Conservation (phyloP, 1,139 yeast genomes). For the Arxiozyma bovina region DNA sequence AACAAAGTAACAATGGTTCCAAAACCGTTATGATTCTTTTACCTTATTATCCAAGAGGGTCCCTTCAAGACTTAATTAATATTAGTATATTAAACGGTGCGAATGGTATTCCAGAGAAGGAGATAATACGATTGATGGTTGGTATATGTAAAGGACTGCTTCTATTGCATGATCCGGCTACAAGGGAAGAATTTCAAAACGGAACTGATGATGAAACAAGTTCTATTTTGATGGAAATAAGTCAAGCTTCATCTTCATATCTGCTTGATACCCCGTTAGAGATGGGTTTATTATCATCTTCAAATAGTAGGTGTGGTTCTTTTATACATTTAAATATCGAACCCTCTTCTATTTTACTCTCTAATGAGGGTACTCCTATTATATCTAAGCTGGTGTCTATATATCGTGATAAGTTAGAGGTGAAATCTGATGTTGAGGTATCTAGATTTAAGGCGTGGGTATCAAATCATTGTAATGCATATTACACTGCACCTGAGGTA, state of each 20-base stretch:
- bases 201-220: slow-evolving; percentile 18
- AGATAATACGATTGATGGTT: slow-evolving; percentile 50
- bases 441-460: slow-evolving; percentile 71
- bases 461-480: slow-evolving; percentile 77
- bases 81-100: slow-evolving; percentile 48
- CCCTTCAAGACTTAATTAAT: slow-evolving; percentile 72
- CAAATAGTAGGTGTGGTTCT: slow-evolving; percentile 34
- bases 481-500: slow-evolving; percentile 86
- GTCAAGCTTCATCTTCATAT: slow-evolving; percentile 20
- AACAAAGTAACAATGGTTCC: slow-evolving; percentile 70
- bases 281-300: slow-evolving; percentile 4
- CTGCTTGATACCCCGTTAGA: slow-evolving; percentile 24
- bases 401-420: slow-evolving; percentile 47
- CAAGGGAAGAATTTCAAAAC: slow-evolving; percentile 22
- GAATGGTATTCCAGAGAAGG: slow-evolving; percentile 45
- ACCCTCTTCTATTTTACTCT: slow-evolving; percentile 81
- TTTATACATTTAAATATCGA: slow-evolving; percentile 83
- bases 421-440: slow-evolving; percentile 61
- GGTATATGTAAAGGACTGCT: slow-evolving; percentile 70
- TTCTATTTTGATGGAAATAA: slow-evolving; percentile 17
- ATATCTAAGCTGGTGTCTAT: slow-evolving; percentile 82
- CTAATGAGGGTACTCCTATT: slow-evolving; percentile 66
- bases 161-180: slow-evolving; percentile 48
- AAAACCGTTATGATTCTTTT: slow-evolving; percentile 68
- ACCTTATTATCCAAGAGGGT: slow-evolving; percentile 65